Evolutionary conservation across 768 basidiomycete species (phyloP).

Genomic region (Mrakia blollopis): DNA sequence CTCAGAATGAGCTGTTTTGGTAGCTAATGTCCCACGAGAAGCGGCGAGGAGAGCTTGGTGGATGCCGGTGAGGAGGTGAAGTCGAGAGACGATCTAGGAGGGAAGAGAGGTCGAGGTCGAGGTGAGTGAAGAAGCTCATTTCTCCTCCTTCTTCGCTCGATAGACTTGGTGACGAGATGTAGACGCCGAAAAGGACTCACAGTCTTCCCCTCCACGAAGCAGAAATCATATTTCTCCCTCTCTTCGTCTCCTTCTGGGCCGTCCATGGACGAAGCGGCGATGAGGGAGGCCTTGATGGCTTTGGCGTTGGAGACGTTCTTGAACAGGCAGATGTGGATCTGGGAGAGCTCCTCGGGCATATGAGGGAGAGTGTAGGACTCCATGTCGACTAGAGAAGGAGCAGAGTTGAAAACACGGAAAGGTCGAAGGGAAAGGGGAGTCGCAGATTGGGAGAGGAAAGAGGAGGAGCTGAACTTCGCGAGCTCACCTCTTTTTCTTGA

Average conservation of each 20-base stretch:
- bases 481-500: no score
- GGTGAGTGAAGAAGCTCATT: neutral
- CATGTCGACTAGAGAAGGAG: constrained; percentile 36
- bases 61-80: constrained; percentile 79
- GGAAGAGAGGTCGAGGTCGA: neutral
- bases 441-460: neutral
- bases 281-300: constrained; percentile 59
- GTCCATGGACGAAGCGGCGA: constrained; percentile 60
- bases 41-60: constrained; percentile 72
- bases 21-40: constrained; percentile 58
- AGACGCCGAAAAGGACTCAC: no score
- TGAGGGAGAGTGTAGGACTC: constrained; percentile 43
- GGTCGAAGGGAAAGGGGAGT: neutral
- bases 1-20: constrained; percentile 86
- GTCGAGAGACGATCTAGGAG: constrained; percentile 68
- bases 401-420: neutral
- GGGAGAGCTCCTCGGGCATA: constrained; percentile 37
- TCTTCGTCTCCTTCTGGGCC: constrained; percentile 60
- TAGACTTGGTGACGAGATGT: no score
- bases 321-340: constrained; percentile 60
- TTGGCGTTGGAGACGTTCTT: constrained; percentile 60
- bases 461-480: no score
- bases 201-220: constrained; percentile 79
- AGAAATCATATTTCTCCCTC: constrained; percentile 76
- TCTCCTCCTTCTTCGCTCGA: neutral